Conservation (phyloP, 2,329 filamentous ascomycete species). For the Fusarium albosuccineum region DNA sequence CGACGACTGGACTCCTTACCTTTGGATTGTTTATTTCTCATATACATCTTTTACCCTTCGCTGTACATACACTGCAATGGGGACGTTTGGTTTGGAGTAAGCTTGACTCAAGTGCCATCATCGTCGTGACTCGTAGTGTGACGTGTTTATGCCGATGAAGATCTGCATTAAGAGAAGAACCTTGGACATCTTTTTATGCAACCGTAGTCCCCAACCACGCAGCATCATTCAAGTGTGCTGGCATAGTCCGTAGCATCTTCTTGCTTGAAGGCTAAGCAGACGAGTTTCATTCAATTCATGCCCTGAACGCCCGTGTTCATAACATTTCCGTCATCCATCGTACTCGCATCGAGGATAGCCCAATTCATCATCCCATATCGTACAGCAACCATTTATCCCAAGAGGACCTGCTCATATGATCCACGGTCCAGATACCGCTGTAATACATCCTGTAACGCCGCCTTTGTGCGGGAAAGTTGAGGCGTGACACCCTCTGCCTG, state of each 20-base stretch:
- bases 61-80: conserved; percentile 37
- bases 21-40: conserved; percentile 32
- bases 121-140: not conserved
- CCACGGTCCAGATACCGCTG: conserved; percentile 59
- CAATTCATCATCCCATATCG: conserved; percentile 21
- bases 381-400: conserved; percentile 49
- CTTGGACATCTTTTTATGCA: no score
- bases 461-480: conserved; percentile 61
- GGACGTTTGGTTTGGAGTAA: conserved; percentile 35
- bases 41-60: conserved; percentile 32
- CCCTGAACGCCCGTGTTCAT: conserved; percentile 19
- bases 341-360: not conserved
- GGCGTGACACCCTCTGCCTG: conserved; percentile 67
- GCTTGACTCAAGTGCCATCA: not conserved
- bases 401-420: conserved; percentile 62
- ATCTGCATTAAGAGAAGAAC: no score
- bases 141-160: not conserved
- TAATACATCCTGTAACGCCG: conserved; percentile 63
- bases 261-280: not conserved
- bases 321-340: conserved; percentile 1
- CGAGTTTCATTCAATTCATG: conserved; percentile 4
- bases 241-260: no score
- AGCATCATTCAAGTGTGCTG: no score
- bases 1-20: conserved; percentile 18
- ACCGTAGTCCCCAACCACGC: no score